Evolutionary conservation across 2,329 filamentous ascomycete genomes (phyloP).

Genomic region (Apiospora marii): DNA sequence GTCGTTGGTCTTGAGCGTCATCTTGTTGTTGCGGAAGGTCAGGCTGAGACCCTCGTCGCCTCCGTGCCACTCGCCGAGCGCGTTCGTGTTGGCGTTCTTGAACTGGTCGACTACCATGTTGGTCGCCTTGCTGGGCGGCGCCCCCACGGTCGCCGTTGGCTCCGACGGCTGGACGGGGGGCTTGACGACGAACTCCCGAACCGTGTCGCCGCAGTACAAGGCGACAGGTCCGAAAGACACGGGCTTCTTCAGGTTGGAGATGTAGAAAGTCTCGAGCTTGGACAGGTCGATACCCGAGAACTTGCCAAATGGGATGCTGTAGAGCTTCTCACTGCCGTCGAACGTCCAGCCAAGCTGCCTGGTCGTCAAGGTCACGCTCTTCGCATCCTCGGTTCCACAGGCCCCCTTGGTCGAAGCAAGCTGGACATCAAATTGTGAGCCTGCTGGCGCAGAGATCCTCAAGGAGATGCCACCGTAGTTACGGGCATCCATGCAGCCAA

Average conservation of each 20-base stretch:
- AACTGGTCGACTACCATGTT: slow-evolving; percentile 69
- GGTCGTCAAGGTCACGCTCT: slow-evolving; percentile 50
- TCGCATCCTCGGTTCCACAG: slow-evolving; percentile 49
- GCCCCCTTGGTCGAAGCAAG: slow-evolving; percentile 52
- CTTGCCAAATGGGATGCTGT: slow-evolving; percentile 63
- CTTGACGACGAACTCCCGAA: slow-evolving; percentile 55
- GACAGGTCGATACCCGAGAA: slow-evolving; percentile 57
- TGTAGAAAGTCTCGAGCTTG: slow-evolving; percentile 60
- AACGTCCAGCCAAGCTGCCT: slow-evolving; percentile 65
- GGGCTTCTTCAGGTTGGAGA: slow-evolving; percentile 54
- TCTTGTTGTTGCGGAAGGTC: slow-evolving; percentile 56
- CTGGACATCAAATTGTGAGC: slow-evolving; percentile 59
- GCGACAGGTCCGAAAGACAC: slow-evolving; percentile 63
- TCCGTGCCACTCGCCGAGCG: slow-evolving; percentile 71
- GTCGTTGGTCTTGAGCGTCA: slow-evolving; percentile 65
- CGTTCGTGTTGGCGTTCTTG: slow-evolving; percentile 58
- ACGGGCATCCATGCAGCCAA: slow-evolving; percentile 60
- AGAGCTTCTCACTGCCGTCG: slow-evolving; percentile 66
- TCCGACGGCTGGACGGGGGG: slow-evolving; percentile 49
- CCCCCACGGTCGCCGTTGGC: slow-evolving; percentile 56
- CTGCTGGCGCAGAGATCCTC: slow-evolving; percentile 59
- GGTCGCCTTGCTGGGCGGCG: slow-evolving; percentile 56
- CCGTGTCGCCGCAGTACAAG: slow-evolving; percentile 63
- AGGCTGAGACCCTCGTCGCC: slow-evolving; percentile 64
- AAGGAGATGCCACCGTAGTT: slow-evolving; percentile 63